Evolutionary conservation across 352 stramenopile species (phyloP).

Genomic region (Thraustotheca clavata): DNA sequence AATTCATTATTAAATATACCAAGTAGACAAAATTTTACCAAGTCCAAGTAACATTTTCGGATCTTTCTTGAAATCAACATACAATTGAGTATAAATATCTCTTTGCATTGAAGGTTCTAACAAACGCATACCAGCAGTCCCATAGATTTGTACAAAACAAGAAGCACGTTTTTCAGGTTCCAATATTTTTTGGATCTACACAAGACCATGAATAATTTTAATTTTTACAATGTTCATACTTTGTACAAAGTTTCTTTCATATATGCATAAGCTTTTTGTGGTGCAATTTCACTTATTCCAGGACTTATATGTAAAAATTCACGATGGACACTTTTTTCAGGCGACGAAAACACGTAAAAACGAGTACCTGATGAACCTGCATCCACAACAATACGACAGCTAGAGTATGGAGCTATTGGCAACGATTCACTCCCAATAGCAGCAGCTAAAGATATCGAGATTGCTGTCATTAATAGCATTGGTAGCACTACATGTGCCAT

Average conservation of each 20-base stretch:
- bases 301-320: background rate
- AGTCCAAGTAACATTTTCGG: background rate
- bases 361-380: background rate
- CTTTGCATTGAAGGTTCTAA: background rate
- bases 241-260: constrained; percentile 3
- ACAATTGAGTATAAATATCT: constrained; percentile 14
- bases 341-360: background rate
- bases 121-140: constrained; percentile 1
- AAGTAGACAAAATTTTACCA: background rate
- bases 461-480: too few relatives aligned
- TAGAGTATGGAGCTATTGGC: constrained; percentile 8
- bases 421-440: too few relatives aligned
- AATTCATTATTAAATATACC: background rate
- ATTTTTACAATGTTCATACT: background rate
- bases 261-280: background rate
- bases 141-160: constrained; percentile 12
- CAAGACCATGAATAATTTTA: background rate
- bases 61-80: background rate
- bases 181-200: background rate
- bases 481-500: too few relatives aligned
- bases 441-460: too few relatives aligned
- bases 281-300: background rate
- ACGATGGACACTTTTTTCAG: background rate
- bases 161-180: background rate
- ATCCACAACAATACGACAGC: constrained; percentile 16